phyloP scores from a whole-genome alignment of 2,329 filamentous ascomycete species.

The Trichoderma sp. region DNA sequence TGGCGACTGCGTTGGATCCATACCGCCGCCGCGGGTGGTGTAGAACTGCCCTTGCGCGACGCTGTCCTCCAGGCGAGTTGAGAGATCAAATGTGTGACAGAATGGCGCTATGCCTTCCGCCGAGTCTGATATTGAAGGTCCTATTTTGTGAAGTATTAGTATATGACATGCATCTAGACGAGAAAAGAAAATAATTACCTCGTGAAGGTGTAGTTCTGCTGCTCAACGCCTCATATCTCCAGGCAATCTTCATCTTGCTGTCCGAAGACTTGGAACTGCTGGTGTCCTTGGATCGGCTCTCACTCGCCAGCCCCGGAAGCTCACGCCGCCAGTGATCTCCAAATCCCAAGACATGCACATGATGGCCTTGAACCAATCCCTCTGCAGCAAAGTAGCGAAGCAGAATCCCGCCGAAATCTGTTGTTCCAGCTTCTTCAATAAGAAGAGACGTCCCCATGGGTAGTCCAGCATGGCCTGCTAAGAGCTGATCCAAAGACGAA shows the following conservation, averaged over 20 bases:
- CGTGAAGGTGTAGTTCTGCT: conserved; percentile 45
- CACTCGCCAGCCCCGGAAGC: conserved; percentile 70
- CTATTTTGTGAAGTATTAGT: conserved; percentile 4
- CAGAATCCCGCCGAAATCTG: conserved; percentile 86
- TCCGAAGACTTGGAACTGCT: conserved; percentile 48
- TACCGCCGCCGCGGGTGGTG: conserved; percentile 52
- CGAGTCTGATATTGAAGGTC: conserved; percentile 29
- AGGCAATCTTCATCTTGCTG: conserved; percentile 98
- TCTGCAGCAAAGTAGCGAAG: conserved; percentile 91
- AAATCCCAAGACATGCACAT: conserved; percentile 81
- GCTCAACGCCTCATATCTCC: conserved; percentile 88
- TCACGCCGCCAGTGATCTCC: conserved; percentile 81
- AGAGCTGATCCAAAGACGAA: conserved; percentile 77
- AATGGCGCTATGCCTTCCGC: conserved; percentile 48
- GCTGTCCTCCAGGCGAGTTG: conserved; percentile 60
- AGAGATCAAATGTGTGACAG: conserved; percentile 74
- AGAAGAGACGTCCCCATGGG: conserved; percentile 80
- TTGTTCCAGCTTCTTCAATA: conserved; percentile 87
- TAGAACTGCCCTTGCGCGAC: conserved; percentile 56
- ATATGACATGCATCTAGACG: background rate
- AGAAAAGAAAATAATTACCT: conserved; percentile 9
- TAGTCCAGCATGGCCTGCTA: conserved; percentile 85
- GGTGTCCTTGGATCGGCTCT: conserved; percentile 44
- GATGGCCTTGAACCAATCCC: conserved; percentile 87
- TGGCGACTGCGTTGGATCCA: conserved; percentile 34